phyloP scores from a whole-genome alignment of 2,329 filamentous ascomycete genomes.

The Berkeleyomyces rouxiae region DNA sequence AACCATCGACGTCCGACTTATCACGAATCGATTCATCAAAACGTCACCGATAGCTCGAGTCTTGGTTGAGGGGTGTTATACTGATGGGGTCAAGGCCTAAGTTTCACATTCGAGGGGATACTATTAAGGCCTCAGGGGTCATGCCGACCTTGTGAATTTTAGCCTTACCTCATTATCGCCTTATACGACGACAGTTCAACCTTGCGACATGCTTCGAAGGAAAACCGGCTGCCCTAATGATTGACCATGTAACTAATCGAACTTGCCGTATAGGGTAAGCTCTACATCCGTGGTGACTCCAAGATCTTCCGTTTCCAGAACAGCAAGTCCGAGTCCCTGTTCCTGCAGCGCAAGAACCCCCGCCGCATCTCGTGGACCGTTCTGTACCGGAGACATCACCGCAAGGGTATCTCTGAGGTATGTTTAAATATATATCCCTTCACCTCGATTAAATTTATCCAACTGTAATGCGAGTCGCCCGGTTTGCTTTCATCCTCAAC shows the following conservation, averaged over 20 bases:
- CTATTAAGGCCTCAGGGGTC: background rate
- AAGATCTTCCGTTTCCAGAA: conserved; percentile 99
- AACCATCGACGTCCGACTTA: background rate
- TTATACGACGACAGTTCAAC: background rate
- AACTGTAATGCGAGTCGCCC: background rate
- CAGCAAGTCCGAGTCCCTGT: conserved; percentile 98
- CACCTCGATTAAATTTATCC: background rate
- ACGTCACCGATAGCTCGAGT: background rate
- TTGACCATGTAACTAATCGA: conserved; percentile 4
- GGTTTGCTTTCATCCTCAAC: background rate
- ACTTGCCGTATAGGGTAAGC: conserved; percentile 61
- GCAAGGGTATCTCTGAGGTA: conserved; percentile 99
- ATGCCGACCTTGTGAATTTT: background rate
- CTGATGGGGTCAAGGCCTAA: background rate
- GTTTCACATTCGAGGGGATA: background rate
- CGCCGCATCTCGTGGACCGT: conserved; percentile 98
- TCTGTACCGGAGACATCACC: conserved; percentile 96
- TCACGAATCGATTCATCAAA: background rate
- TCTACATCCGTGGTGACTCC: conserved; percentile 98
- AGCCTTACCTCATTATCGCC: background rate
- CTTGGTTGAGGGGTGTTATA: background rate
- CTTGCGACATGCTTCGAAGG: background rate
- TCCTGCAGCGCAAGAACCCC: conserved; percentile 99
- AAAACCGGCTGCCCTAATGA: background rate
- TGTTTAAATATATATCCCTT: conserved; percentile 21